Evolutionary conservation across 2,329 filamentous ascomycete genomes (phyloP), one percentile per base, ranked within the genome.

Genomic region (Sporothrix variecibatus): DNA sequence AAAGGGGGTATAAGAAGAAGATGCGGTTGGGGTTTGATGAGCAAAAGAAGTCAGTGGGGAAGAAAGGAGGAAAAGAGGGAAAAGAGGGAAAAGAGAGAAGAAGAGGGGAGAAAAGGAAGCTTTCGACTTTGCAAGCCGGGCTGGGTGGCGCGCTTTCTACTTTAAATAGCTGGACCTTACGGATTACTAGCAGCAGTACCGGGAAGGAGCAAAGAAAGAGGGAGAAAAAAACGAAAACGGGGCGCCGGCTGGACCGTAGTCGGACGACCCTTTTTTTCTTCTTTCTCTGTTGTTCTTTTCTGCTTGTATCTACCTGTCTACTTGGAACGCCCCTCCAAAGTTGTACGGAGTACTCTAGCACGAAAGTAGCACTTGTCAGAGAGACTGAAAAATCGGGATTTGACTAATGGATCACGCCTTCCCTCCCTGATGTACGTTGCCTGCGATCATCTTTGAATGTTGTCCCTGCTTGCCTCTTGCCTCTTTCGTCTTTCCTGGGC

Each of bases 331-430:
- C 38, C 28, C 51, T 46, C 62, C 23, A 23, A 34, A 34, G 34
- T 34, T 65, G 17, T 26, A 12, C 40, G 51, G 15, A 26, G 15
- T 43, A 46, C 28, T 34, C 34, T 60, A 74, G 67, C 38, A 74
- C 68, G 49, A 58, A 69, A 23, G 17, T 28, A 34, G 28, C 8
- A 38, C 26, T 51, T 7, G 46, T 23, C 23, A 51, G 65, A 69
- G 26, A 9, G 60, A 51, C 38, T 49, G 26, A 51, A 8, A 58
- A 62, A 17, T 70, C 76, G 75, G 72, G 68, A 72, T 73, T 73
- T 74, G 76, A 73, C 74, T 73, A 75, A 73, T 72, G 17, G 73
- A 77, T 76, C 73, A 76, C 76, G 76, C 74, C 76, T 77, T 77
- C 53, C 56, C 72, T 58, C 64, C 68, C 43, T 71, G 46, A 51